phyloP scores from a whole-genome alignment of 176 grass and related monocot genomes.

The Areca catechu region DNA sequence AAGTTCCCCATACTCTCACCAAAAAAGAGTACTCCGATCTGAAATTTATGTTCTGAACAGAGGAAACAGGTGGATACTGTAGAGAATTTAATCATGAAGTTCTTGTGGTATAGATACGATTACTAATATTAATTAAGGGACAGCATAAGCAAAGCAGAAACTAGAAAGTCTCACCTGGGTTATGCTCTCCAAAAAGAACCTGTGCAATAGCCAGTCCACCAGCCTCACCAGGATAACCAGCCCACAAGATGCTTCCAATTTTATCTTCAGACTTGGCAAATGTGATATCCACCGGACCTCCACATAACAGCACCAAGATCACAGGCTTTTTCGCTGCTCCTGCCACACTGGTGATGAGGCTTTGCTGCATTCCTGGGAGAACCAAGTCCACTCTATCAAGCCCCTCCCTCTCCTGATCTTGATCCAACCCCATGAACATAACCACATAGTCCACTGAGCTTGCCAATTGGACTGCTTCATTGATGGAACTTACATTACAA shows the following conservation, averaged over 20 bases:
- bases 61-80: no score
- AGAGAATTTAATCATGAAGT: background rate
- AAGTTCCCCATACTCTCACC: no score
- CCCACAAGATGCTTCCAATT: slow-evolving; percentile 61
- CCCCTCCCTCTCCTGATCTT: slow-evolving; percentile 57
- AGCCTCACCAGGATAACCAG: slow-evolving; percentile 62
- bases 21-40: no score
- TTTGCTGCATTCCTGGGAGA: slow-evolving; percentile 62
- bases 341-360: slow-evolving; percentile 47
- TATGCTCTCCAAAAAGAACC: slow-evolving; percentile 64
- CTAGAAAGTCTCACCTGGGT: slow-evolving; percentile 30
- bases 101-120: background rate
- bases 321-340: slow-evolving; percentile 38
- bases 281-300: slow-evolving; percentile 54
- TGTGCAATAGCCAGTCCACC: slow-evolving; percentile 56
- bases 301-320: slow-evolving; percentile 64
- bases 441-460: slow-evolving; percentile 30
- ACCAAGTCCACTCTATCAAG: slow-evolving; percentile 42
- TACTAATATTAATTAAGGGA: background rate
- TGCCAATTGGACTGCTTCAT: slow-evolving; percentile 18
- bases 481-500: slow-evolving; percentile 11
- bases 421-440: slow-evolving; percentile 60
- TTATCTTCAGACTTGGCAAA: slow-evolving; percentile 48
- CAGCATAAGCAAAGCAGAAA: background rate
- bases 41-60: no score